phyloP scores from a whole-genome alignment of 1,284 basidiomycete species.

The Microbotryomycetes sp. region DNA sequence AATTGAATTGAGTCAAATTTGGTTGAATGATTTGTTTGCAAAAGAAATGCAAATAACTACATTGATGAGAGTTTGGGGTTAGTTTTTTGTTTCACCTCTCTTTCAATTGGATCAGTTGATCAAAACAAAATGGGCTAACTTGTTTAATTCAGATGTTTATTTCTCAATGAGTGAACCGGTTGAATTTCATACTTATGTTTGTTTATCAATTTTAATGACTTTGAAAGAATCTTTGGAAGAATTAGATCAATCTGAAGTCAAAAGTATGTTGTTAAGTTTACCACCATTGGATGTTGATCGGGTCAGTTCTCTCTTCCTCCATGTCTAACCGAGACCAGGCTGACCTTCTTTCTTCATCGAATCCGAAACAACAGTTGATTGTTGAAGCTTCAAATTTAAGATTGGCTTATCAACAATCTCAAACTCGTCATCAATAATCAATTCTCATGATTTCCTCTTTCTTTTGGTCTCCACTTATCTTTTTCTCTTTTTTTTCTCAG shows the following conservation, averaged over 20 bases:
- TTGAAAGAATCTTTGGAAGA: conserved; percentile 43
- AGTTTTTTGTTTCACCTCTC: not conserved
- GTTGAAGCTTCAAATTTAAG: conserved; percentile 13
- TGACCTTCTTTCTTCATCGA: not conserved
- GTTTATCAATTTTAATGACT: conserved; percentile 42
- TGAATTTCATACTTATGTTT: conserved; percentile 43
- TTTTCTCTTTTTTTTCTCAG: too few species aligned
- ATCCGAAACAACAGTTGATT: not conserved
- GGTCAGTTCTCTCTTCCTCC: conserved; percentile 17
- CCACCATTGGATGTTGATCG: conserved; percentile 40
- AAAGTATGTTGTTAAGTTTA: conserved; percentile 40
- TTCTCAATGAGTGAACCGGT: conserved; percentile 40
- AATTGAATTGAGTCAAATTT: conserved; percentile 38
- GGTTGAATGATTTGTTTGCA: conserved; percentile 40
- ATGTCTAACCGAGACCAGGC: not conserved
- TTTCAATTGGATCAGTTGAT: too few species aligned
- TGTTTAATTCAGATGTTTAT: conserved; percentile 41
- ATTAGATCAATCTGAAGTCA: conserved; percentile 40
- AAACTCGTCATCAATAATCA: not conserved
- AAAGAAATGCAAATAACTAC: conserved; percentile 40
- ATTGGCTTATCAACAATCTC: conserved; percentile 5
- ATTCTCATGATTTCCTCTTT: not conserved
- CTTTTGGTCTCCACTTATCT: not conserved
- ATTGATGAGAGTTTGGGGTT: conserved; percentile 35
- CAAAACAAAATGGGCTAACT: too few species aligned